Conservation (phyloP, 2,329 filamentous ascomycete genomes). For the Verticillium nubilum region DNA sequence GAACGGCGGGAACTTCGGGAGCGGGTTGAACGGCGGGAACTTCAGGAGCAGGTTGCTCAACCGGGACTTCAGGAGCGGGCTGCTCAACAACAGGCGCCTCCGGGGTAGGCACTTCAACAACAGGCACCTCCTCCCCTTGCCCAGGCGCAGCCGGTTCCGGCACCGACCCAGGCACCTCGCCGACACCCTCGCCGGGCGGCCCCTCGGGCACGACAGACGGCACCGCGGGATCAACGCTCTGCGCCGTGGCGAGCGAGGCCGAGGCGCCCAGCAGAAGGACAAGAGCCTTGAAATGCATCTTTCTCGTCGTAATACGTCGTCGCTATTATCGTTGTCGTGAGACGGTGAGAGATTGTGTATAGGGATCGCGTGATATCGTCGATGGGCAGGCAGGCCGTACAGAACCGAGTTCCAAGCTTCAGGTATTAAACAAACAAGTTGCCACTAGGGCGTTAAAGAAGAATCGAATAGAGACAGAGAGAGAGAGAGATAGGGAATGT, state of each 20-base stretch:
- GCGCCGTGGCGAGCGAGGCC: background rate
- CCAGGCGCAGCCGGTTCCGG: background rate
- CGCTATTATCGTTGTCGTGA: background rate
- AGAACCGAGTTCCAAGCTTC: background rate
- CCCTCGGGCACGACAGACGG: background rate
- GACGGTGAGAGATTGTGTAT: background rate
- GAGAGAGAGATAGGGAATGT: conserved; percentile 6
- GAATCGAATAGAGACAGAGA: conserved; percentile 5
- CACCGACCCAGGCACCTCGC: background rate
- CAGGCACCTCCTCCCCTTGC: background rate
- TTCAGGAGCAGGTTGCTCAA: background rate
- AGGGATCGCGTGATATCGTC: background rate
- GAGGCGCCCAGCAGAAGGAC: conserved; percentile 4
- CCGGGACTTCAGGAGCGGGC: background rate
- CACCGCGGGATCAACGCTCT: background rate
- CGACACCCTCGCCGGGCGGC: background rate
- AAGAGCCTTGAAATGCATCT: conserved; percentile 10
- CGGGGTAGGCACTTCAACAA: background rate
- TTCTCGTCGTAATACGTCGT: background rate
- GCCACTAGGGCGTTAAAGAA: conserved; percentile 4
- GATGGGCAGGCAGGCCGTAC: background rate
- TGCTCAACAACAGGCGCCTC: background rate
- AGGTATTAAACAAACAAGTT: conserved; percentile 2
- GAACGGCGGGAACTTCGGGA: background rate
- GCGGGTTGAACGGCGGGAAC: background rate